These are phyloP conservation scores for Aechmea fasciata DNA, from an alignment of 176 grass and related monocot genomes.

Conservation along the genomic window DNA sequence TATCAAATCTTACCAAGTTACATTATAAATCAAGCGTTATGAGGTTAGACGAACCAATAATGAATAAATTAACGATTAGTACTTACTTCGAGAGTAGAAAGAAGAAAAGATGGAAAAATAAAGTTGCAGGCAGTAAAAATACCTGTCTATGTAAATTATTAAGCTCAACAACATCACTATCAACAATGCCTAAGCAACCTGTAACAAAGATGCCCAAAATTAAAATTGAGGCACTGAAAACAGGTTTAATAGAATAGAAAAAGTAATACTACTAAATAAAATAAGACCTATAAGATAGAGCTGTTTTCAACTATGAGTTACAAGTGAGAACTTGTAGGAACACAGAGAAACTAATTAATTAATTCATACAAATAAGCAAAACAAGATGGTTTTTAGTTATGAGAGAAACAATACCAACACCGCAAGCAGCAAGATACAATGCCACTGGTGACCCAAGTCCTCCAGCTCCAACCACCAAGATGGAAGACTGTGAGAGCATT, in stretches of 20 bases:
- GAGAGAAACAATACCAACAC: constrained; percentile 62
- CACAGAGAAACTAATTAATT: background rate
- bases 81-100: background rate
- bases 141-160: constrained; percentile 93
- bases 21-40: background rate
- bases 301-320: background rate
- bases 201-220: constrained; percentile 15
- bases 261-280: background rate
- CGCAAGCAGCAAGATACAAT: constrained; percentile 72
- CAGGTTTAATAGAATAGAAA: background rate
- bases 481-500: constrained; percentile 57
- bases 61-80: background rate
- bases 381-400: background rate
- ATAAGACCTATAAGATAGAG: constrained; percentile 4
- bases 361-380: background rate
- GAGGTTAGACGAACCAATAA: background rate
- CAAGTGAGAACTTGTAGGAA: background rate
- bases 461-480: constrained; percentile 88
- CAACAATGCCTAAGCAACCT: constrained; percentile 93
- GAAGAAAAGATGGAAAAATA: constrained; percentile 6
- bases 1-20: background rate
- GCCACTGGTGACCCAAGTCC: constrained; percentile 79
- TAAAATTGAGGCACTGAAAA: constrained; percentile 8
- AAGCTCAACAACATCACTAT: constrained; percentile 81
- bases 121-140: constrained; percentile 6